phyloP scores from a whole-genome alignment of 2,329 filamentous ascomycete genomes.

The Aspergillus fijiensis region DNA sequence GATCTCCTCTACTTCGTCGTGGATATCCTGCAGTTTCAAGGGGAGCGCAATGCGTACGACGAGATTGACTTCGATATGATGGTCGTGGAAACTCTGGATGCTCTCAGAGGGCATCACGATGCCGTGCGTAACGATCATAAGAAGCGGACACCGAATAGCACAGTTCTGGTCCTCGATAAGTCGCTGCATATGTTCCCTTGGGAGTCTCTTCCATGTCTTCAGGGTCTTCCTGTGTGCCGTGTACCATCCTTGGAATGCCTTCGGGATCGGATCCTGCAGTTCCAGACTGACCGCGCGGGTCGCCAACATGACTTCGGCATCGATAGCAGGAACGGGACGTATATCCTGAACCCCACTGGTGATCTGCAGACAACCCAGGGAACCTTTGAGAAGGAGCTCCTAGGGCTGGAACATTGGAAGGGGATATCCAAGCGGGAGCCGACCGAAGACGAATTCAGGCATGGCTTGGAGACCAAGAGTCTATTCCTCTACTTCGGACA shows the following conservation, averaged over 20 bases:
- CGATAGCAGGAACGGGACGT: conserved; percentile 50
- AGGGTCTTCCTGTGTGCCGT: conserved; percentile 75
- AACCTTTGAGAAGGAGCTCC: conserved; percentile 68
- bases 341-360: conserved; percentile 84
- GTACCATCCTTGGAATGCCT: conserved; percentile 84
- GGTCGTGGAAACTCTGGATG: conserved; percentile 83
- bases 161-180: conserved; percentile 88
- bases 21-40: conserved; percentile 94
- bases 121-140: conserved; percentile 39
- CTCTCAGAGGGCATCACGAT: conserved; percentile 74
- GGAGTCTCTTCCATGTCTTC: conserved; percentile 89
- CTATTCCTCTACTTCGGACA: conserved; percentile 94
- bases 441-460: conserved; percentile 73
- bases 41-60: conserved; percentile 93
- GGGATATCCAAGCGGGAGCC: conserved; percentile 68
- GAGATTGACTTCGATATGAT: conserved; percentile 95
- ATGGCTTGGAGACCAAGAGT: conserved; percentile 63
- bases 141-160: conserved; percentile 55
- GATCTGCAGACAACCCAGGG: conserved; percentile 79
- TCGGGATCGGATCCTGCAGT: conserved; percentile 68
- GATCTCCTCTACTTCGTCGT: conserved; percentile 95
- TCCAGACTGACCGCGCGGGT: conserved; percentile 25
- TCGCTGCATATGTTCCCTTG: conserved; percentile 88
- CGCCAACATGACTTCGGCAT: conserved; percentile 52
- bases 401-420: conserved; percentile 59